Base-by-base conservation (phyloP, 306 rosid genomes). In the Acacia crassicarpa region DNA sequence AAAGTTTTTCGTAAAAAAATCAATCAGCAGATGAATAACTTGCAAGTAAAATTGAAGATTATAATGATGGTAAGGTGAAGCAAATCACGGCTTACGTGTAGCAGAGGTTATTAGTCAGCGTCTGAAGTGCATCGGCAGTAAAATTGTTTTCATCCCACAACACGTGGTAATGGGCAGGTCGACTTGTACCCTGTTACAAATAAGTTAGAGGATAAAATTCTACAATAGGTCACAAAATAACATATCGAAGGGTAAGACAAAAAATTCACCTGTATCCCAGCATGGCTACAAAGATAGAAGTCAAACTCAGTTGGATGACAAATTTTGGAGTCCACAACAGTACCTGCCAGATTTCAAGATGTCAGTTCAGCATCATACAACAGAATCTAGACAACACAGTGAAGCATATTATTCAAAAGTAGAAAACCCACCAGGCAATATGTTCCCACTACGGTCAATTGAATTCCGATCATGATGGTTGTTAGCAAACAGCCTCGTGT, bases 281-380 rank as follows among this genome's bases (percentile, higher is more conserved):
- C 99, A 78, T 96, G 99, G 51, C 97, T 92, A 58, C 99, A 96
- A 1, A 96, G 92, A 58, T 96, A 96, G 53, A 96, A 96, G 61
- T 96, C 99, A 74, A 96, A 96, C 68, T 96, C 99, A 0, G 98
- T 96, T 0, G 99, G 99, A 76, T 96, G 99, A 67, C 99, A 96
- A 72, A 96, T 96, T 66, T 94, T 96, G 4, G 99, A 93, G 89
- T 96, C 99, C 0, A 96, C 99, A 16, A 96, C 99, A 0, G 99
- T 96, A 23, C 99, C 98, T 96, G 94, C 66, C 78, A 74, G 41
- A 32, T 76, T 49, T 68, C 35, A 46, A 75, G 69, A 4, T 11
- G 43, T 13, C 17, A 58, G 56, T 20, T 54, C 9, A 1, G 33
- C 67, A 61, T 77, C 70, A 84, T 30, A 68, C 0, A 35, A 16